Evolutionary conservation across 1,139 yeast species (phyloP).

Genomic region (Candida neerlandica): DNA sequence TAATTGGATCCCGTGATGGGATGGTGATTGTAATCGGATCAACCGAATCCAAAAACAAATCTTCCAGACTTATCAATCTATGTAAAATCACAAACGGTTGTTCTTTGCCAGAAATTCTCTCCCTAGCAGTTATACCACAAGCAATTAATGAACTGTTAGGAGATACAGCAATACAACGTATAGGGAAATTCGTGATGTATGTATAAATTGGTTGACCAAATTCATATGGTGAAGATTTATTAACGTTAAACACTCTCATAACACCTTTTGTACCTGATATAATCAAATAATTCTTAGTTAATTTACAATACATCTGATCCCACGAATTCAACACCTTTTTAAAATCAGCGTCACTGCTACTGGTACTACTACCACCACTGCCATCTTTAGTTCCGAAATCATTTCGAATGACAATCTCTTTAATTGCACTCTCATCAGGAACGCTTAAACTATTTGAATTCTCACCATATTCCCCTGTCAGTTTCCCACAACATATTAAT

Average conservation of each 20-base stretch:
- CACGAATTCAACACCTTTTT: constrained; percentile 45
- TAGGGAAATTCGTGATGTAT: constrained; percentile 71
- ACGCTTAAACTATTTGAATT: constrained; percentile 36
- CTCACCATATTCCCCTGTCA: constrained; percentile 67
- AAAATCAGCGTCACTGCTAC: constrained; percentile 23
- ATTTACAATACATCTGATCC: constrained; percentile 68
- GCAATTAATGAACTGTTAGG: constrained; percentile 68
- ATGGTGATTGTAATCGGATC: constrained; percentile 73
- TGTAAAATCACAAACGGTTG: constrained; percentile 81
- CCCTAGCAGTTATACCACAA: constrained; percentile 81
- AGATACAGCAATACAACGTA: constrained; percentile 74
- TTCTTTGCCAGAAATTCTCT: constrained; percentile 66
- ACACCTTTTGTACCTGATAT: constrained; percentile 78
- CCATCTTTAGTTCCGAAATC: constrained; percentile 32
- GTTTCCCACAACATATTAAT: constrained; percentile 67
- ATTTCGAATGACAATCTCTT: constrained; percentile 33
- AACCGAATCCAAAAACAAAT: constrained; percentile 32
- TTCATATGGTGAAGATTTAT: constrained; percentile 31
- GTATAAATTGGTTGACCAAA: constrained; percentile 70
- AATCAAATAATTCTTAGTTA: constrained; percentile 62
- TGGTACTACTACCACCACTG: constrained; percentile 17
- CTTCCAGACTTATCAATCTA: constrained; percentile 33
- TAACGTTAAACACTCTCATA: constrained; percentile 63
- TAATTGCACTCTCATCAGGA: constrained; percentile 2
- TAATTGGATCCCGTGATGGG: constrained; percentile 86